phyloP scores from a whole-genome alignment of 371 early-diverging fungal genomes.

The Zopfochytrium polystomum region DNA sequence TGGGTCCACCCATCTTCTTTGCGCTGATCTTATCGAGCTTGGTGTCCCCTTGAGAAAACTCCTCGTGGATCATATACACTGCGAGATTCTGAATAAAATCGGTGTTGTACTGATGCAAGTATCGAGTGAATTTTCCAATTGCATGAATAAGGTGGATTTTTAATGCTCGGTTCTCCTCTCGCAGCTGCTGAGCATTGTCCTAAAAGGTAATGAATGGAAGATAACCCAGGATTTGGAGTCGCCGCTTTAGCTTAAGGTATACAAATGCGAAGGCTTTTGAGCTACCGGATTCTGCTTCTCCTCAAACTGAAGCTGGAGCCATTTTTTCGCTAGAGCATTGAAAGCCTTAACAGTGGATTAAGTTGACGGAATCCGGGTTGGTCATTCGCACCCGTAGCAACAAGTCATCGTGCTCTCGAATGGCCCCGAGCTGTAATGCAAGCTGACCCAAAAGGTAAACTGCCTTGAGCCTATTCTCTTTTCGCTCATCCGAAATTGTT shows the following conservation, averaged over 20 bases:
- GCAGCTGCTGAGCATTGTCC: conserved; percentile 10
- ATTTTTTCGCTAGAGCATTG: conserved; percentile 34
- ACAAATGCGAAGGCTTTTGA: background rate
- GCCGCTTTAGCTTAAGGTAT: background rate
- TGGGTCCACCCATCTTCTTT: conserved; percentile 19
- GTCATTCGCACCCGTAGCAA: conserved; percentile 33
- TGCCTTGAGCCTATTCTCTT: conserved; percentile 51
- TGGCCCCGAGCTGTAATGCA: conserved; percentile 38
- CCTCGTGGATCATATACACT: conserved; percentile 45
- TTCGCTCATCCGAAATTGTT: conserved; percentile 45
- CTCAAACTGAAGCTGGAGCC: conserved; percentile 39
- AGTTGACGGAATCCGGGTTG: background rate
- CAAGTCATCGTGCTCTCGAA: conserved; percentile 42
- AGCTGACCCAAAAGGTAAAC: conserved; percentile 47
- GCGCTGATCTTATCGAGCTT: background rate
- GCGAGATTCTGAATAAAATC: conserved; percentile 41
- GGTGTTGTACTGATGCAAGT: conserved; percentile 26
- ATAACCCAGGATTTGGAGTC: too few relatives aligned
- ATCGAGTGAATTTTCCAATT: conserved; percentile 45
- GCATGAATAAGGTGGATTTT: conserved; percentile 50
- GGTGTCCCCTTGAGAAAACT: conserved; percentile 40
- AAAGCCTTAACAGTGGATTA: conserved; percentile 29
- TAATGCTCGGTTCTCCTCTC: conserved; percentile 23
- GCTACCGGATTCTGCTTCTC: conserved; percentile 33
- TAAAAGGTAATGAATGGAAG: too few relatives aligned